Conservation (phyloP, 1,284 basidiomycete species). For the Coniophora puteana region DNA sequence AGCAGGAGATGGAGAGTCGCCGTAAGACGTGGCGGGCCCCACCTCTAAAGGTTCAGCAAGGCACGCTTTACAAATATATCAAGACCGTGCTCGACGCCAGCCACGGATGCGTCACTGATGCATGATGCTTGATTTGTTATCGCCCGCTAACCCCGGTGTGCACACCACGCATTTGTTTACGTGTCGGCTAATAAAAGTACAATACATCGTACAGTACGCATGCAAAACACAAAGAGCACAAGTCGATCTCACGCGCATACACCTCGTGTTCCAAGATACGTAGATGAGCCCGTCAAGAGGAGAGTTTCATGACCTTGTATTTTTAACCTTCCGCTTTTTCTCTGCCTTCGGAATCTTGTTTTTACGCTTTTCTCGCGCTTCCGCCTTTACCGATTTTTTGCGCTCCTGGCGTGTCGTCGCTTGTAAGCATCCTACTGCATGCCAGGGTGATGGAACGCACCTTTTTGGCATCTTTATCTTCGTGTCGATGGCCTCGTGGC, state of each 20-base stretch:
- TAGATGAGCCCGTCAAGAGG: neutral
- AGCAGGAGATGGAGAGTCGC: constrained; percentile 69
- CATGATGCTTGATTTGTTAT: constrained; percentile 32
- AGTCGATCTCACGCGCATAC: constrained; percentile 13
- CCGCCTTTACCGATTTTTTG: constrained; percentile 85
- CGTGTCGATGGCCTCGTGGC: constrained; percentile 83
- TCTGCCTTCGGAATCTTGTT: constrained; percentile 92
- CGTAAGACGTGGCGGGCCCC: constrained; percentile 73
- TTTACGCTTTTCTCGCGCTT: constrained; percentile 84
- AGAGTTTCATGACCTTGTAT: constrained; percentile 30
- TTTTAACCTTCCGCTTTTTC: constrained; percentile 84
- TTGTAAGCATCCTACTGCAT: too few relatives aligned
- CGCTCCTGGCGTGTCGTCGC: constrained; percentile 66
- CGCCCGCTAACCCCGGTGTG: too few relatives aligned
- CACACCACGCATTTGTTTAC: too few relatives aligned
- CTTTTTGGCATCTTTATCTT: constrained; percentile 91
- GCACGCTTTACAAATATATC: constrained; percentile 86
- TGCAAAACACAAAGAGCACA: constrained; percentile 2
- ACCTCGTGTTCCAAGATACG: constrained; percentile 23
- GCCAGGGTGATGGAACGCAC: constrained; percentile 34
- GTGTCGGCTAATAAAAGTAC: too few relatives aligned
- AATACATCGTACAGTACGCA: constrained; percentile 3
- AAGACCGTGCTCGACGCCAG: constrained; percentile 86
- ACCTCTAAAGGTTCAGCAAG: constrained; percentile 81
- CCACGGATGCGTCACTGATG: constrained; percentile 85